Evolutionary conservation across 2,329 filamentous ascomycete species (phyloP).

Genomic region (Hypoxylon sp.): DNA sequence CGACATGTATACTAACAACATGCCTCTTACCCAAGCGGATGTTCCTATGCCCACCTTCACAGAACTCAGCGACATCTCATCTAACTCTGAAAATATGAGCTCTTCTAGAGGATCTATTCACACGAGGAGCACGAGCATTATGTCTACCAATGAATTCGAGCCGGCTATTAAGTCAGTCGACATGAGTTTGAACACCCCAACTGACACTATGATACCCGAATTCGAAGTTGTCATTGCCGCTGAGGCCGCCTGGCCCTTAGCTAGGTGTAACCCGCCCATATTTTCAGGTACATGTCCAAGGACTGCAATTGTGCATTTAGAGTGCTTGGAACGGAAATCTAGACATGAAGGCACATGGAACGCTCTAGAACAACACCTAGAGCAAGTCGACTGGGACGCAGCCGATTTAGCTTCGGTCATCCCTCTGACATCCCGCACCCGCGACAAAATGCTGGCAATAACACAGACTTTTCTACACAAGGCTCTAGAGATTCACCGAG

Average conservation of each 20-base stretch:
- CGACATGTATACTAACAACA: conserved; percentile 58
- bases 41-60: conserved; percentile 57
- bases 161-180: conserved; percentile 53
- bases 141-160: conserved; percentile 61
- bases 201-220: conserved; percentile 59
- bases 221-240: conserved; percentile 64
- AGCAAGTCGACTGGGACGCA: conserved; percentile 57
- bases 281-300: conserved; percentile 63
- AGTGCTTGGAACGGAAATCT: conserved; percentile 66
- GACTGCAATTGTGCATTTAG: conserved; percentile 67
- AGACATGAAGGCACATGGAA: conserved; percentile 65
- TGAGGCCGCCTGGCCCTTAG: conserved; percentile 67
- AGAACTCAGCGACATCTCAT: conserved; percentile 60
- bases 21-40: conserved; percentile 56
- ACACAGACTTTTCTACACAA: conserved; percentile 80
- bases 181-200: conserved; percentile 49
- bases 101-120: conserved; percentile 63
- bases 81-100: conserved; percentile 61
- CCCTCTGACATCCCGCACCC: conserved; percentile 65
- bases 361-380: conserved; percentile 61
- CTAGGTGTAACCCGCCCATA: conserved; percentile 64
- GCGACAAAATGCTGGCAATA: conserved; percentile 80
- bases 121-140: conserved; percentile 64
- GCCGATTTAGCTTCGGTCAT: conserved; percentile 61
- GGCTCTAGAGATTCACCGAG: conserved; percentile 76